A percentile compares a stretch with the other conserved stretches of the same genome.
Conservation (phyloP, 2,329 filamentous ascomycete genomes). For the Aotearoamyces nothofagi region DNA sequence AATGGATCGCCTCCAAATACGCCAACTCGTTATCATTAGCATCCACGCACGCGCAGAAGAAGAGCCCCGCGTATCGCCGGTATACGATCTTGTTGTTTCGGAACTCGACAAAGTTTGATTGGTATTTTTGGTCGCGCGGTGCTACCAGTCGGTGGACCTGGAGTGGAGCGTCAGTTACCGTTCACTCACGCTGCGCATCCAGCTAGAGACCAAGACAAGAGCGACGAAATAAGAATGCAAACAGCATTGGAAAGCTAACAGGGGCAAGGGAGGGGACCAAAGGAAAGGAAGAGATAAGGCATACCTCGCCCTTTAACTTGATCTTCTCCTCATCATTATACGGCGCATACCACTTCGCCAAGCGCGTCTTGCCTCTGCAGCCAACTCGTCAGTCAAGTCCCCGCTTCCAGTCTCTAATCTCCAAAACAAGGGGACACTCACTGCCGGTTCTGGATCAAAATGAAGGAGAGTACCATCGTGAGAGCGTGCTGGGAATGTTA, state of each 20-base stretch:
- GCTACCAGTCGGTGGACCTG: slow-evolving; percentile 94
- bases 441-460: slow-evolving; percentile 83
- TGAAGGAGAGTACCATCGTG: slow-evolving; percentile 58
- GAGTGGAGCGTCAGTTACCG: slow-evolving; percentile 1
- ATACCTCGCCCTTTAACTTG: slow-evolving; percentile 91
- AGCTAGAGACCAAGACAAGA: too few relatives aligned
- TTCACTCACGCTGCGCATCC: too few relatives aligned
- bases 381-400: slow-evolving; percentile 8
- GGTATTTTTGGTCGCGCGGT: slow-evolving; percentile 96
- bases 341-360: slow-evolving; percentile 98
- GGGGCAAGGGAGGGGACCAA: too few relatives aligned
- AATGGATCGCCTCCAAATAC: slow-evolving; percentile 94
- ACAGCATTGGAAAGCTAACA: slow-evolving; percentile 3
- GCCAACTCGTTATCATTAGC: slow-evolving; percentile 98
- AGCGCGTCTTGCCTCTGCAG: slow-evolving; percentile 82
- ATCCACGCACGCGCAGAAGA: slow-evolving; percentile 98
- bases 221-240: background rate
- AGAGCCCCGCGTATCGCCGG: slow-evolving; percentile 89
- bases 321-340: slow-evolving; percentile 99
- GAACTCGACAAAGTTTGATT: slow-evolving; percentile 98
- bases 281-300: slow-evolving; percentile 8
- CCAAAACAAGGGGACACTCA: slow-evolving; percentile 29
- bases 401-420: too few relatives aligned
- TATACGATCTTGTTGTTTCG: slow-evolving; percentile 95
- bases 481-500: too few relatives aligned